Base-by-base conservation (phyloP, 106 monocot species). In the Dendrobium huoshanense region DNA sequence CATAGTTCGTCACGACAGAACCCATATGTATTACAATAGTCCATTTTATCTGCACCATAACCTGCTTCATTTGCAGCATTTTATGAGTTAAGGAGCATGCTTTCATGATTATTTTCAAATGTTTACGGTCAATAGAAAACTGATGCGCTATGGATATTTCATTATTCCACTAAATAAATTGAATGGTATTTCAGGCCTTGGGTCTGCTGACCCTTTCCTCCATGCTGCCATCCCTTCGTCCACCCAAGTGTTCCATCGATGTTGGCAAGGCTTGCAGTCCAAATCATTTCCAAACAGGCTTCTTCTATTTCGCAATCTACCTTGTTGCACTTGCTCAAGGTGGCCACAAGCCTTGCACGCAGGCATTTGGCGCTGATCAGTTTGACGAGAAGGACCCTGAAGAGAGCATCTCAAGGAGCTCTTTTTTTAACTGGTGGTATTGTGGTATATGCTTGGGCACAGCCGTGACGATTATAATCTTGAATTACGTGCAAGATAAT, bases 341-440 rank as follows among this genome's bases (percentile, higher is more conserved):
- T 18, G 88, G 89, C 18, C 89, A 93, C 75, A 96, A 88, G 75
- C 95, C 95, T 0, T 93, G 93, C 44, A 82, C 84, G 27, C 91
- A 93, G 75, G 96, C 96, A 48, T 96, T 96, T 41, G 96, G 93
- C 4, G 96, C 96, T 0, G 96, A 96, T 76, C 93, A 96, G 70
- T 96, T 96, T 75, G 89, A 96, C 75, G 80, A 88, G 27, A 77
- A 84, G 40, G 88, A 93, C 40, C 87, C 89, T 2, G 77, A 72
- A 27, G 96, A 96, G 77, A 29, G 77, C 74, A 61, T 81, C 7
- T 80, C 88, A 3, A 85, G 73, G 84, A 87, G 88, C 81, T 85
- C 91, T 33, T 93, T 96, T 85, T 95, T 95, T 87, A 93, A 95
- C 75, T 95, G 92, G 95, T 89, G 89, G 95, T 91, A 85, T 82